phyloP scores from a whole-genome alignment of 768 basidiomycete genomes.

The Suillus lakei region DNA sequence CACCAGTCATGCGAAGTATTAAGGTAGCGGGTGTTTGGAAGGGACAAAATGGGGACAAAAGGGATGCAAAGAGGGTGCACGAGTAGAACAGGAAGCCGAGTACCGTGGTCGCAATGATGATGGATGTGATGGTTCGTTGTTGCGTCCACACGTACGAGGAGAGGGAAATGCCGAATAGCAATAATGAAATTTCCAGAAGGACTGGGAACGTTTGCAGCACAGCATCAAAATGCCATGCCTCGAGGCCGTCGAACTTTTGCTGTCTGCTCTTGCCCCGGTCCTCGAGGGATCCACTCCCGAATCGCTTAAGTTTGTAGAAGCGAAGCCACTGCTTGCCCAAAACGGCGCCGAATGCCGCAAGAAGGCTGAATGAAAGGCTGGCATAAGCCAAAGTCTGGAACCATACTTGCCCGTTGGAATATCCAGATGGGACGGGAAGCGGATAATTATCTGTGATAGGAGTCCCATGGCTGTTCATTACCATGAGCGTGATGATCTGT shows the following conservation, averaged over 20 bases:
- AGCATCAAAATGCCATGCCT: constrained; percentile 19
- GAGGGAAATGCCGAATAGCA: constrained; percentile 19
- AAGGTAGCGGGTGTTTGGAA: constrained; percentile 18
- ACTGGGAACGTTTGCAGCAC: constrained; percentile 18
- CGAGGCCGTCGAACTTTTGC: constrained; percentile 17
- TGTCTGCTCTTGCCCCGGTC: constrained; percentile 15
- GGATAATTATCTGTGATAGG: background rate
- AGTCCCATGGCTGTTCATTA: constrained; percentile 12
- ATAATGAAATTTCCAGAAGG: constrained; percentile 18
- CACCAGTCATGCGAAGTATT: constrained; percentile 10
- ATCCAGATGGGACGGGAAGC: background rate
- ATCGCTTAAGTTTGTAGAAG: constrained; percentile 8
- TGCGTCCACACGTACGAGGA: constrained; percentile 14
- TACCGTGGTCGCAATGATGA: constrained; percentile 13
- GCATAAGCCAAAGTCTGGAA: constrained; percentile 18
- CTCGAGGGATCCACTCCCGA: constrained; percentile 8
- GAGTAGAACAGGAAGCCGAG: constrained; percentile 16
- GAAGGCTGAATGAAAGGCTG: constrained; percentile 17
- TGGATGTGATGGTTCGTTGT: constrained; percentile 9
- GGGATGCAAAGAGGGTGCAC: constrained; percentile 14
- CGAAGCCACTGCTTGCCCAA: constrained; percentile 21
- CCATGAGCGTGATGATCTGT: constrained; percentile 3
- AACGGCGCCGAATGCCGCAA: constrained; percentile 20
- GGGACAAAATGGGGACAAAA: constrained; percentile 14
- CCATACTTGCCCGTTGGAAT: constrained; percentile 8